Base-by-base conservation (phyloP, 495 filamentous ascomycete genomes). In the Hypomontagnella submonticulosa region DNA sequence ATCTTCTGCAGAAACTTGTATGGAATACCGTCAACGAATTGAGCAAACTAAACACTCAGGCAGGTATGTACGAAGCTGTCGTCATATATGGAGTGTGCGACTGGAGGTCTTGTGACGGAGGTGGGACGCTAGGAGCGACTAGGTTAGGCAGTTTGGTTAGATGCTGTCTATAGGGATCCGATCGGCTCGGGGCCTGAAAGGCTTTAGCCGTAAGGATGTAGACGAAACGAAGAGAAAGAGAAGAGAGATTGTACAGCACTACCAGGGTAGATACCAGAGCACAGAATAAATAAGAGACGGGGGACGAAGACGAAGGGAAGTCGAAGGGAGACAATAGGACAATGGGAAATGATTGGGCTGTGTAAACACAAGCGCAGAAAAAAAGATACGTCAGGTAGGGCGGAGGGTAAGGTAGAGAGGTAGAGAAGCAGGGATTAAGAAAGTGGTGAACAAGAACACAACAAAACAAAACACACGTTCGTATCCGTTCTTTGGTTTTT, bases 51-150 rank as follows among this genome's bases (percentile, higher is more conserved):
- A 19, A 59, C 32, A n/a, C 13, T 44, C 23, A 46, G 32, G 34
- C 15, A 46, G 51, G 54, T 36, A 60, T 27, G 23, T 6, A 27
- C 37, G 46, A 42, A 58, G 42, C 32, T 63, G 59, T 68, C 59
- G 65, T 68, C 54, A 62, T 68, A 61, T 51, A 68, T 34, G 41
- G 57, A 51, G 57, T 52, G 48, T 32, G 57, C 57, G 47, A 42
- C 48, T 16, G 11, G 42, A 58, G 40, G 36, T 63, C 59, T 56
- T 58, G 49, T 55, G 54, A 49, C 44, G 54, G 23, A 27, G 20
- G 58, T 49, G 48, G 57, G 53, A 58, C 58, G 48, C 64, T 55
- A 68, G 48, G 40, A 59, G 43, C 44, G 42, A 55, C 65, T 63
- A 50, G 52, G 46, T 62, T 67, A 52, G 51, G 43, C 38, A 27